Conservation (phyloP, 371 early-diverging fungal species). For the Mortierella sp. region DNA sequence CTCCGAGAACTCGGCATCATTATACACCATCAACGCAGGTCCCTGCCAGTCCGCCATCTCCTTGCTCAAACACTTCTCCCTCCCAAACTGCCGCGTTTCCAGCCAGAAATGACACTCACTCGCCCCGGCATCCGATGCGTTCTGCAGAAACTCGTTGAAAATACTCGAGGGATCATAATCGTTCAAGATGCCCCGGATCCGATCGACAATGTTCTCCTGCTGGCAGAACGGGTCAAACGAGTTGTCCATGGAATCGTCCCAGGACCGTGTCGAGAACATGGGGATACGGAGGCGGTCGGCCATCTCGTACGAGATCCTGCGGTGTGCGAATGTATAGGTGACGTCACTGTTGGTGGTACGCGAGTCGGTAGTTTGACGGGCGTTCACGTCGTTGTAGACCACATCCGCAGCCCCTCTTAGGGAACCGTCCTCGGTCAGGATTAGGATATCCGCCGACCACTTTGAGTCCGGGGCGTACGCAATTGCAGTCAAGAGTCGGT, state of each 20-base stretch:
- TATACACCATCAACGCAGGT: constrained; percentile 56
- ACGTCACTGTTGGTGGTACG: too few relatives aligned
- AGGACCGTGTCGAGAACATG: constrained; percentile 19
- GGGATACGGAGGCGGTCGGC: constrained; percentile 19
- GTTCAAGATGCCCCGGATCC: constrained; percentile 34
- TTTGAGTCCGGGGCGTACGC: background rate
- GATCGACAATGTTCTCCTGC: constrained; percentile 29
- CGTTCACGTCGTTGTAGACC: constrained; percentile 27
- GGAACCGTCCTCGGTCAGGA: constrained; percentile 12
- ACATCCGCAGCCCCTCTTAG: constrained; percentile 14
- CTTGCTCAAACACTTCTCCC: constrained; percentile 12
- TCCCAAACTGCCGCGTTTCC: constrained; percentile 21
- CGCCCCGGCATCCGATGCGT: constrained; percentile 61
- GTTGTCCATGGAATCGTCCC: constrained; percentile 24
- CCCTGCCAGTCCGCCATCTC: constrained; percentile 58
- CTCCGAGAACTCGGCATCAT: constrained; percentile 47
- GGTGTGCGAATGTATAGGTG: constrained; percentile 13
- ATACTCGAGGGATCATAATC: constrained; percentile 48
- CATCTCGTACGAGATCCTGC: background rate
- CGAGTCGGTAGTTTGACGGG: background rate
- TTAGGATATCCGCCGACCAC: background rate
- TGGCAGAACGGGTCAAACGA: constrained; percentile 32
- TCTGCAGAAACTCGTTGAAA: constrained; percentile 57
- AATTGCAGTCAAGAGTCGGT: background rate
- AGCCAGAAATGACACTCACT: constrained; percentile 44